These are phyloP conservation scores for Fusarium sp. DNA, from an alignment of 2,329 filamentous ascomycete species.

Conservation along the genomic window DNA sequence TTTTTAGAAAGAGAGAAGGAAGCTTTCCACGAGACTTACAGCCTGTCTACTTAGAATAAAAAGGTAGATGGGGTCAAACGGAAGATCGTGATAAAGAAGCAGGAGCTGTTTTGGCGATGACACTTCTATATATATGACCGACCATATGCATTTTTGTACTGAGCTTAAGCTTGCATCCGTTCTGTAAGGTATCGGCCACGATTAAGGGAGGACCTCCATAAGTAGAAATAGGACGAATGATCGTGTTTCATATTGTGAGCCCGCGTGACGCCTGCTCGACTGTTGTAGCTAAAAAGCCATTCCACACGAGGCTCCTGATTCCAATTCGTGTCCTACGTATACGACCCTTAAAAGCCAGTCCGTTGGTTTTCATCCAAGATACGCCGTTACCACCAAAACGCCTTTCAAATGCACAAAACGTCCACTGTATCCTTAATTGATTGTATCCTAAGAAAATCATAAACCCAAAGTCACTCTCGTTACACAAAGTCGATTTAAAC, in stretches of 20 bases:
- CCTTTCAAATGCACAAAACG: conserved; percentile 14
- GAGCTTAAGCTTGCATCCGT: neutral
- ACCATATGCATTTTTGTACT: neutral
- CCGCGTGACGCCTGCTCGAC: neutral
- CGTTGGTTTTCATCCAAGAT: conserved; percentile 18
- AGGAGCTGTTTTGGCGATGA: neutral
- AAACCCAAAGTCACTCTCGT: neutral
- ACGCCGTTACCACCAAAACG: conserved; percentile 25
- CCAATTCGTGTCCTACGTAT: conserved; percentile 1
- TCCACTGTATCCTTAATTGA: conserved; percentile 3
- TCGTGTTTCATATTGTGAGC: neutral
- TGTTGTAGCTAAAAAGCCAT: neutral
- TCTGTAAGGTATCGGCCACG: neutral
- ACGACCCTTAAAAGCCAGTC: conserved; percentile 20
- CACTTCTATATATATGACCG: neutral
- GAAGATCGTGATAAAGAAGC: neutral
- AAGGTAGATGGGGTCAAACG: neutral
- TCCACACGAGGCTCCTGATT: neutral
- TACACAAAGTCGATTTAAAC: neutral
- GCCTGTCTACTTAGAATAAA: neutral
- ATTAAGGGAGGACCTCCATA: too few species aligned
- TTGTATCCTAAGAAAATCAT: conserved; percentile 8
- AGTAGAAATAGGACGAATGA: neutral
- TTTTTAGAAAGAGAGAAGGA: conserved; percentile 58
- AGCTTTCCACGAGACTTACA: conserved; percentile 48